Base-by-base conservation (phyloP, 345 rosid genomes). In the Pugionium dolabratum region DNA sequence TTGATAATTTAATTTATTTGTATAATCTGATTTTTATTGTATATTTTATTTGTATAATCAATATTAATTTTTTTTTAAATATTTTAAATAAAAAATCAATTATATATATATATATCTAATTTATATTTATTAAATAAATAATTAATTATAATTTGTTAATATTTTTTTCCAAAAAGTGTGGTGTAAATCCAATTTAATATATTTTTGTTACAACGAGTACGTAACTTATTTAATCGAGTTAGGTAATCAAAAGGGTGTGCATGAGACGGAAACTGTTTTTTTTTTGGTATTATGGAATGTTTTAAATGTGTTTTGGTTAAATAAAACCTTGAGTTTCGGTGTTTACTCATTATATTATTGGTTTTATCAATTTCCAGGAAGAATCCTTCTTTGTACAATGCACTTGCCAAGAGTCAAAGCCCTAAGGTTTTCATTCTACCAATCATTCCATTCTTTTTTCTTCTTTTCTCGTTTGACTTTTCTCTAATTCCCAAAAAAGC, bases 381-480 rank as follows among this genome's bases (percentile, higher is more conserved):
- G 78, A 72, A 91, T 79, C 84, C 95, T 7, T 75, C 64, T 10
- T 44, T 94, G 85, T 87, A 74, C 79, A 82, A 64, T 27, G 66
- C 50, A 41, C 95, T 94, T 40, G 85, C 89, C 18, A 87, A 78
- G 72, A 86, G 85, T 40, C 99, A 94, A 74, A 81, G 82, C 72
- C 99, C 99, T 25, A 90, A 94, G 97, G 96, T 74, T 48, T 85
- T 37, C 3, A 76, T 76, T 57, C 26, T 55, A 4, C 31, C 43
- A 29, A 27, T 61, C 26, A 45, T 27, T 43, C 28, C 56, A 30
- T 45, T 55, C 4, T 59, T 45, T 33, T 11, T 9, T 3, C 27
- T 49, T 48, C 41, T 36, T 40, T 64, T 64, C 52, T 10, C 7
- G n/a, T 27, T 27, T 54, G 37, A 56, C 9, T 28, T 5, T 32